Evolutionary conservation across 2,329 filamentous ascomycete genomes (phyloP), one percentile per base, ranked within the genome.

Genomic region (Dendrostoma leiphaemia): DNA sequence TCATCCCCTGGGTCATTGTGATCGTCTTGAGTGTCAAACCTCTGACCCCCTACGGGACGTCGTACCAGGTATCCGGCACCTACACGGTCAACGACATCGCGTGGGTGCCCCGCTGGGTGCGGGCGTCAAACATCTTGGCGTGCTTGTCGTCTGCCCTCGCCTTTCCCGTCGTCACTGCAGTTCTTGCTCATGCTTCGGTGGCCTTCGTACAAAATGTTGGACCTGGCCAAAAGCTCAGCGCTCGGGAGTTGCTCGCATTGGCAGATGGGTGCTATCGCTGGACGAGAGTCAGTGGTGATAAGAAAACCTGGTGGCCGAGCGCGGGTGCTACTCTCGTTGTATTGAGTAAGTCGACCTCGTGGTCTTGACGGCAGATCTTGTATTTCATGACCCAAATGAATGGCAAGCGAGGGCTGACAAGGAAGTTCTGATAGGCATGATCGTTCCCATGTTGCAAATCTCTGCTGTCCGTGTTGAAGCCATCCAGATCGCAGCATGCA

Each of bases 11-110:
- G 48, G 21, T 51, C 2, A 34, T 51, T 9, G 19, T 37, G 29
- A 44, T 38, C 23, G 28, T 51, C 15, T 26, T 51, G 7, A 38
- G 44, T 23, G 48, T 51, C 48, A 51, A 51, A 13, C 48, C 48
- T 35, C 26, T 51, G 12, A 51, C 48, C 4, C 44, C 26, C 38
- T 44, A 51, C 15, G 48, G 48, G 8, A 37, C 28, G 3, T 44
- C 29, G 4, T 51, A 51, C 17, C 13, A 24, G 5, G 31, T 13
- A 19, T 26, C 29, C 5, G 48, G 48, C 3, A 15, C 24, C 13
- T 51, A 51, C n/a, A 51, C 48, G 31, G 15, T 38, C 4, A 43
- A 51, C 38, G 35, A 35, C 6, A 34, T 51, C 29, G 48, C 38
- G 4, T 51, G 48, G 48, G 19, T 51, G 9, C 48, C 48, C 4